Evolutionary conservation across 176 grass and related monocot species (phyloP).

Genomic region (Carex pumila): DNA sequence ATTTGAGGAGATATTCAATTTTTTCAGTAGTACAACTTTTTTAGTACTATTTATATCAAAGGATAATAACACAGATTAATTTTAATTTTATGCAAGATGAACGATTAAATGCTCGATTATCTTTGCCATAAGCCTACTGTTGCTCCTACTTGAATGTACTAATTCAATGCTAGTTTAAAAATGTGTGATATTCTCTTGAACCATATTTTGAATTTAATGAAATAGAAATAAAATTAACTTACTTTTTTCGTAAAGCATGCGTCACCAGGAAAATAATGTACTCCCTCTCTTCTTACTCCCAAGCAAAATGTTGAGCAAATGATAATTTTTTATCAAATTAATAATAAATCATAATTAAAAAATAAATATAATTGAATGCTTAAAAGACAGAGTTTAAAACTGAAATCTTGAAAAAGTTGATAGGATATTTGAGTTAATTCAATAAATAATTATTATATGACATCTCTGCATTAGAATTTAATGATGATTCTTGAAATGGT

Average conservation of each 20-base stretch:
- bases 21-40: not conserved
- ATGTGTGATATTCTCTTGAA: not conserved
- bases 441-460: not conserved
- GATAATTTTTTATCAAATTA: not conserved
- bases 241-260: not conserved
- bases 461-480: not conserved
- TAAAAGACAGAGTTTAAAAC: not conserved
- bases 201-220: not conserved
- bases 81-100: not conserved
- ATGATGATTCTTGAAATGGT: not conserved
- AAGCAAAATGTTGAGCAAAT: not conserved
- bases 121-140: not conserved
- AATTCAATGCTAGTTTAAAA: not conserved
- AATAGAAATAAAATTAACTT: not conserved
- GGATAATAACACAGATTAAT: not conserved
- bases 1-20: not conserved
- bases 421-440: not conserved
- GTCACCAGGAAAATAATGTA: not conserved
- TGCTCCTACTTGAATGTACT: not conserved
- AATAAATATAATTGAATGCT: not conserved
- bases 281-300: not conserved
- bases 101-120: not conserved
- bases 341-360: not conserved
- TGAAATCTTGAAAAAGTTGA: not conserved
- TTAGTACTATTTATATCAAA: not conserved